phyloP scores from a whole-genome alignment of 1,284 basidiomycete species.

The Cutaneotrichosporon dermatis region DNA sequence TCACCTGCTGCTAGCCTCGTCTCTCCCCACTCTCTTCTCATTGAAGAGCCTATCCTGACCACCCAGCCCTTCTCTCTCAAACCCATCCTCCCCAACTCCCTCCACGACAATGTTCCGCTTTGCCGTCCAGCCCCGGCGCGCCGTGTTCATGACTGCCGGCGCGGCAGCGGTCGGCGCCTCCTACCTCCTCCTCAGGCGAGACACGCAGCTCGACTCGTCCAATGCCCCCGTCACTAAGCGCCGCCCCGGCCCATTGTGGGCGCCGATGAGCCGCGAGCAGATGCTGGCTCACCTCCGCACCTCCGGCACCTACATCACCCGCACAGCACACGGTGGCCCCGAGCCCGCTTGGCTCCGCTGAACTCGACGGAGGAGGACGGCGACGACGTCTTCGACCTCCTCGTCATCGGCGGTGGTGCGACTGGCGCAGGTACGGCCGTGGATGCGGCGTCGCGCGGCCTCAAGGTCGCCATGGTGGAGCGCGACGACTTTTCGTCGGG shows the following conservation, averaged over 20 bases:
- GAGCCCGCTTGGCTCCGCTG: constrained; percentile 31
- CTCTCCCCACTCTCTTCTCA: background rate
- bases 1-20: background rate
- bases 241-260: constrained; percentile 50
- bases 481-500: constrained; percentile 88
- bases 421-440: constrained; percentile 92
- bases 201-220: constrained; percentile 6
- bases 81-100: background rate
- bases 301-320: constrained; percentile 39
- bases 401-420: constrained; percentile 86
- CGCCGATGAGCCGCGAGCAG: constrained; percentile 50
- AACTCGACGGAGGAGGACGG: constrained; percentile 22
- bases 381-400: constrained; percentile 70
- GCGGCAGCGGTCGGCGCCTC: background rate
- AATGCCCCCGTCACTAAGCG: constrained; percentile 24
- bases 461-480: constrained; percentile 91
- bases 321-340: constrained; percentile 35
- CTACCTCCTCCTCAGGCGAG: background rate
- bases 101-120: constrained; percentile 1
- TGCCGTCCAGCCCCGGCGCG: background rate
- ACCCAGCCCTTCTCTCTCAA: background rate
- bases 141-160: background rate
- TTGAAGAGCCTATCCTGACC: too few species aligned
- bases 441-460: constrained; percentile 85
- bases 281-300: constrained; percentile 51